Evolutionary conservation across 345 rosid species (phyloP), one percentile per base, ranked within the genome.

Genomic region (Salix exigua): DNA sequence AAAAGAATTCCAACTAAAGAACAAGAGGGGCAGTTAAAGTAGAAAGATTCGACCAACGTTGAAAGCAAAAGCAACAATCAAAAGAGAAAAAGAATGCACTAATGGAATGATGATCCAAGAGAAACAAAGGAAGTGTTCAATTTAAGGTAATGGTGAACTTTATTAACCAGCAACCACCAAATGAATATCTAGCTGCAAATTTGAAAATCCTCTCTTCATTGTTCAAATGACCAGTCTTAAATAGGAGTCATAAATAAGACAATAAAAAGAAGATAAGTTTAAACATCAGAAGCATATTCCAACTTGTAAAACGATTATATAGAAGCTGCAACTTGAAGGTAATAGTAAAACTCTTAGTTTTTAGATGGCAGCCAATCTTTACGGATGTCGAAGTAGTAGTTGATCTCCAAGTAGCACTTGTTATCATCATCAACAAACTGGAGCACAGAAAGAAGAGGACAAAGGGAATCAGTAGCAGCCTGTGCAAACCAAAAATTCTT

Each of bases 371-470:
- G 87, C 97, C 98, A 90, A 0, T 87, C 91, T 88, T 87, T 94
- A 73, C 92, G 88, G 84, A 94, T 94, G 79, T 92, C 94, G n/a
- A 94, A 94, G 30, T 87, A 87, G 86, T 94, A 94, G 88, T 89
- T 94, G 88, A 94, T 88, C 87, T 91, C 97, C 85, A 92, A 83
- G 86, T 94, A 88, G 87, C 88, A 86, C 83, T 91, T 94, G 84
- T 88, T 85, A 77, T 94, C 98, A 42, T 94, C 98, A 76, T 94
- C 97, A 58, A 85, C 77, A 69, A 94, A 92, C 97, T 94, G 90
- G 70, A 82, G 79, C 55, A 68, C 26, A 74, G 38, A 38, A 68
- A 58, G 21, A 19, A 66, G 21, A 77, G 35, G 19, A 26, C 10
- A 63, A 53, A 71, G 50, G 35, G 72, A 63, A 75, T 30, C 35